Evolutionary conservation across 768 basidiomycete species (phyloP).

Genomic region (Russula brevipes): DNA sequence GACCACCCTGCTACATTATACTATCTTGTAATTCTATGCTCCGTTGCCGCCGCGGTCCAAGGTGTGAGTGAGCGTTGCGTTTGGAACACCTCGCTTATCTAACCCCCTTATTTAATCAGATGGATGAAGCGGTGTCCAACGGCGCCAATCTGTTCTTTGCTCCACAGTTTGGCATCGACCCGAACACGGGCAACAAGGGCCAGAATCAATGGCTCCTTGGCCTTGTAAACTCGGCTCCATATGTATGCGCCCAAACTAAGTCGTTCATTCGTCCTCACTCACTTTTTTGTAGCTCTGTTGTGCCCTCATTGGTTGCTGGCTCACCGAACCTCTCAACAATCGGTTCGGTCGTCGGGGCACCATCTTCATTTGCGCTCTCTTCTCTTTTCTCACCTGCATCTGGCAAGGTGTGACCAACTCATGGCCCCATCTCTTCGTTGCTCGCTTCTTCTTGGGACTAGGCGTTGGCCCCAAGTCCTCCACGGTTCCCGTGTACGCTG

Average conservation of each 20-base stretch:
- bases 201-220: conserved; percentile 72
- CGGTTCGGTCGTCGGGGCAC: conserved; percentile 49
- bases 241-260: conserved; percentile 36
- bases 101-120: conserved; percentile 25
- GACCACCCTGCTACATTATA: conserved; percentile 45
- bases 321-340: conserved; percentile 66
- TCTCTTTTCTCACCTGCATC: conserved; percentile 45
- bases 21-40: conserved; percentile 52
- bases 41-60: conserved; percentile 78
- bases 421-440: conserved; percentile 55
- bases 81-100: too few species aligned
- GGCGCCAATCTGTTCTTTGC: conserved; percentile 55
- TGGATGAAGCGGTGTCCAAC: conserved; percentile 55
- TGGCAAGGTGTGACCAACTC: conserved; percentile 51
- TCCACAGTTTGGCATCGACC: conserved; percentile 50
- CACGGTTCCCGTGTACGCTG: conserved; percentile 61
- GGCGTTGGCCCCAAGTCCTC: conserved; percentile 57
- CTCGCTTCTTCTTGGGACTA: conserved; percentile 49
- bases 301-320: conserved; percentile 53
- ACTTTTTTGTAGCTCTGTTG: conserved; percentile 42
- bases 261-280: conserved; percentile 7
- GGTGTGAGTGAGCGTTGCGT: conserved; percentile 33
- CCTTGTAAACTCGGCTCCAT: conserved; percentile 62
- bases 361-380: conserved; percentile 45
- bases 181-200: conserved; percentile 27